These are phyloP conservation scores for Adenanthera pavonina DNA, from an alignment of 306 rosid genomes.

Conservation along the genomic window DNA sequence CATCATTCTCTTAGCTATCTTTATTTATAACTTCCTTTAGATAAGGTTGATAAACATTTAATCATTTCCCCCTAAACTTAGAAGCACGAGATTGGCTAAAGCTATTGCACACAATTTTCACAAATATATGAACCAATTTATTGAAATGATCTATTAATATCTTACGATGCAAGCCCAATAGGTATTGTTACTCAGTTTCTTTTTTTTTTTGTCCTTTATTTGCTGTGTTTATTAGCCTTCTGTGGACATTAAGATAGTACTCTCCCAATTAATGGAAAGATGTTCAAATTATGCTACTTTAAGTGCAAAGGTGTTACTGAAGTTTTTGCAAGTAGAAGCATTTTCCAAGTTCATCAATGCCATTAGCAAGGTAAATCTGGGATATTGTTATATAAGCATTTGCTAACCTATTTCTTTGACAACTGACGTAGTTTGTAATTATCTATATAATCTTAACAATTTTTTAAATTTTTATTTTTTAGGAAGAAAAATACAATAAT, in stretches of 20 bases:
- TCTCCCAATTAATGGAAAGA: conserved; percentile 97
- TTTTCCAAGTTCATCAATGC: conserved; percentile 94
- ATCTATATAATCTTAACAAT: neutral
- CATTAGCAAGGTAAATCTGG: conserved; percentile 83
- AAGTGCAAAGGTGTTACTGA: conserved; percentile 91
- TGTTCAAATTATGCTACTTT: conserved; percentile 97
- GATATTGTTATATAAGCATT: conserved; percentile 20
- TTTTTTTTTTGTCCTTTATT: conserved; percentile 16
- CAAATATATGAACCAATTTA: conserved; percentile 31
- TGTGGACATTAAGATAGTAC: conserved; percentile 93
- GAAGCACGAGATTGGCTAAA: conserved; percentile 12
- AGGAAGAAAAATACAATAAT: neutral
- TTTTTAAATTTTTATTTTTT: neutral
- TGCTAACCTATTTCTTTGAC: conserved; percentile 16
- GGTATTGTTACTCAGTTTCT: conserved; percentile 25
- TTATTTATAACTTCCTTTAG: conserved; percentile 7
- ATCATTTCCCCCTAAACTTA: conserved; percentile 5
- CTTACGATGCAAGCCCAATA: conserved; percentile 31
- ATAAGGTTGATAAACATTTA: conserved; percentile 1
- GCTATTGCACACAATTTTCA: conserved; percentile 5
- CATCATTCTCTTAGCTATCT: conserved; percentile 7
- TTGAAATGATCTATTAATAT: conserved; percentile 28
- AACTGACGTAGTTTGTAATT: conserved; percentile 20
- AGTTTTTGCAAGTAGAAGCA: conserved; percentile 98
- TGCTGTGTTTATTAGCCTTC: conserved; percentile 62